Percentiles rank a stretch among this genome's conserved stretches.
Evolutionary conservation across 257 asterid species (phyloP).

Genomic region (Solanum phureja): DNA sequence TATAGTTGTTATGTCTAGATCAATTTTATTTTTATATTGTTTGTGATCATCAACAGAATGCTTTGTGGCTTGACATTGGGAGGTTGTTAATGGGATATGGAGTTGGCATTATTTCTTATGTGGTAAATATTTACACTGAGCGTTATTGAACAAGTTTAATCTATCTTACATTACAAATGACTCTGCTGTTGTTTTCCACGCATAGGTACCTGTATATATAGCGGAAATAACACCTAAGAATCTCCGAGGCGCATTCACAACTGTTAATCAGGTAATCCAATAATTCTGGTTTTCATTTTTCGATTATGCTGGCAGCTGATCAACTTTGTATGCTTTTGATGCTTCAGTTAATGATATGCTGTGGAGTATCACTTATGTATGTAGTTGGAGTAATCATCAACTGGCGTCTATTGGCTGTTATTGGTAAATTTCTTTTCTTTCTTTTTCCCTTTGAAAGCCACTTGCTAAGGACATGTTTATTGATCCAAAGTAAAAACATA

Average conservation of each 20-base stretch:
- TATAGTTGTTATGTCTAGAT: not conserved
- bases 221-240: conserved; percentile 88
- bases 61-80: conserved; percentile 72
- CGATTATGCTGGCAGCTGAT: not conserved
- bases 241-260: conserved; percentile 76
- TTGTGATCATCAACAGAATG: conserved; percentile 33
- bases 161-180: not conserved
- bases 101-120: conserved; percentile 71
- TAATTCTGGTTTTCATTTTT: not conserved
- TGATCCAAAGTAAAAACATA: not conserved
- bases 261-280: conserved; percentile 63
- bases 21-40: not conserved
- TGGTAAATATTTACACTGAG: conserved; percentile 25
- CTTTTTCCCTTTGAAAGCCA: not conserved
- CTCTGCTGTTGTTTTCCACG: conserved; percentile 8
- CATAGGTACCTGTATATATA: conserved; percentile 78
- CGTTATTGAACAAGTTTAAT: not conserved
- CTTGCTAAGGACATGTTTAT: not conserved
- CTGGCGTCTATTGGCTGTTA: conserved; percentile 75
- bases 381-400: conserved; percentile 57
- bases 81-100: conserved; percentile 71
- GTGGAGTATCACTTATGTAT: conserved; percentile 63
- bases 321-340: conserved; percentile 8
- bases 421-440: conserved; percentile 29
- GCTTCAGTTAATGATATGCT: conserved; percentile 72